Evolutionary conservation across 495 filamentous ascomycete species (phyloP), one percentile per base, ranked within the genome.

Genomic region (Letharia lupina): DNA sequence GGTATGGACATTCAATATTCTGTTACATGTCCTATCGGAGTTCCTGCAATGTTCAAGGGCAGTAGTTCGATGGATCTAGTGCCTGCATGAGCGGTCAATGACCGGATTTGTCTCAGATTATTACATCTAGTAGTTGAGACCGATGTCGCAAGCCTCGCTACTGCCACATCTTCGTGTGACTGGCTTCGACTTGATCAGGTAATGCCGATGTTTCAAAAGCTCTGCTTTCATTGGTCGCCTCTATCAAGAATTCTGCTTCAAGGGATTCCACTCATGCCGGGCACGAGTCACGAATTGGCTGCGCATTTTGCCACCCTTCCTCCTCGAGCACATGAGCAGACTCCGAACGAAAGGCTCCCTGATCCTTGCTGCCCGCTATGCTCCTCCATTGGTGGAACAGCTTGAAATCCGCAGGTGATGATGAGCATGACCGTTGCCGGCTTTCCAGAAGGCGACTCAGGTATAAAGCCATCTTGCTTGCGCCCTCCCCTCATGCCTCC

Each of bases 11-110:
- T 41, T n/a, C 5, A 18, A 10, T 20, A 10, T 45, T 4, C 35
- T 45, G 60, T 15, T 23, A 54, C 6, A 56, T 35, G 28, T 18
- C 52, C 28, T 56, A 16, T 18, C 52, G 52, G 52, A 56, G 52
- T 56, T 45, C 35, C 39, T 42, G 59, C 59, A 61, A 23, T 41
- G 59, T 61, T 64, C 62, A 23, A 64, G 37, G 48, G 31, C 62
- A n/a, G 37, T 56, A 64, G 16, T 40, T 64, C n/a, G 35, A n/a
- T 44, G 52, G 12, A 33, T 35, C 28, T 56, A 56, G 12, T 56
- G 52, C 28, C 35, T 56, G 52, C 52, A 35, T 35, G 52, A 56
- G 31, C 52, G 52, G 28, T 56, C 52, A 56, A 56, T 56, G 52
- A 56, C 52, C 13, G 52, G 15, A 56, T 56, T 13, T 33, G 41